These are phyloP conservation scores for Lignosus rhinocerotis DNA, from an alignment of 1,284 basidiomycete genomes.

Conservation along the genomic window DNA sequence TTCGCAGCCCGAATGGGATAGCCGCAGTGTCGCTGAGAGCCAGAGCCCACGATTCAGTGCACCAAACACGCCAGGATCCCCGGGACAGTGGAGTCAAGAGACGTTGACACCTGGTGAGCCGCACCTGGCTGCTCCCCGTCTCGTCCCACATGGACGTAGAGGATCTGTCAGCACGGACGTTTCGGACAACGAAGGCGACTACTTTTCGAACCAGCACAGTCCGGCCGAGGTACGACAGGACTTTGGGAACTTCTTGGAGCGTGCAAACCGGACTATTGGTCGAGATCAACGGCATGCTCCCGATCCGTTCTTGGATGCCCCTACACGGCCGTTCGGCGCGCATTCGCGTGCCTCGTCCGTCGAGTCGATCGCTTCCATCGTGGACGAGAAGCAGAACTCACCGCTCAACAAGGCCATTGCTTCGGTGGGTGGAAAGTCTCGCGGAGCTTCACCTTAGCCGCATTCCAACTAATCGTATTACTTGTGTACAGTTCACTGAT, in stretches of 20 bases:
- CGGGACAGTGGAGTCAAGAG: constrained; percentile 61
- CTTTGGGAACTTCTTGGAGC: constrained; percentile 80
- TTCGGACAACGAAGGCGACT: constrained; percentile 62
- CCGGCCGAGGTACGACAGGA: constrained; percentile 42
- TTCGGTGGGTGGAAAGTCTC: constrained; percentile 52
- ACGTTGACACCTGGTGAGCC: constrained; percentile 46
- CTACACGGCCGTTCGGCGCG: constrained; percentile 74
- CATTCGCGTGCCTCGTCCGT: constrained; percentile 81
- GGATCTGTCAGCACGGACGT: constrained; percentile 49
- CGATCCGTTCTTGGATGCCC: constrained; percentile 82
- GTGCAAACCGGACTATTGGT: constrained; percentile 80
- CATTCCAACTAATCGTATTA: neutral
- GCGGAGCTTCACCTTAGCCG: neutral
- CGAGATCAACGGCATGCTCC: constrained; percentile 73
- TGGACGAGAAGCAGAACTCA: constrained; percentile 86
- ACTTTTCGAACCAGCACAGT: constrained; percentile 43
- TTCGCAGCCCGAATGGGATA: constrained; percentile 57
- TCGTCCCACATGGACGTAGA: constrained; percentile 40
- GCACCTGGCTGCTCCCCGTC: constrained; percentile 35
- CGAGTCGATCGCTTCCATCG: constrained; percentile 86
- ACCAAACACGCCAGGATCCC: constrained; percentile 55
- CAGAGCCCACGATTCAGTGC: constrained; percentile 33
- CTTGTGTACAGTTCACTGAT: constrained; percentile 74
- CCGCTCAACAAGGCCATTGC: constrained; percentile 91
- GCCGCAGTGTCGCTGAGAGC: constrained; percentile 40